Percentiles rank a stretch among this genome's conserved stretches.
phyloP scores from a whole-genome alignment of 495 filamentous ascomycete genomes.

The Penicillium angulare region DNA sequence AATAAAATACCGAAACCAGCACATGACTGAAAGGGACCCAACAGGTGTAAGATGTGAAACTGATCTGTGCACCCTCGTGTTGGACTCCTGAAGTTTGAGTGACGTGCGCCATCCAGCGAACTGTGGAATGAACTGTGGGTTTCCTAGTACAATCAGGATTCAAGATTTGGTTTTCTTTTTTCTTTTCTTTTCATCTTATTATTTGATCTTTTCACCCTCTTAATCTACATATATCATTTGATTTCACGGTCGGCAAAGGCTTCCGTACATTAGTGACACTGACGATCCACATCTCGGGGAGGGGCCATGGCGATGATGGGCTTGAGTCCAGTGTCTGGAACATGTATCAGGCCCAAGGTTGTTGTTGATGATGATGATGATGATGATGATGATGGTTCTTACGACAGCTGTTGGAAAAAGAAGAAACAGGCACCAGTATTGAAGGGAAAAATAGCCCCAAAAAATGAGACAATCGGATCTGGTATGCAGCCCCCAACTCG shows the following conservation, averaged over 20 bases:
- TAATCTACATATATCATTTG: too few species aligned
- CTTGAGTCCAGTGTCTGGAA: neutral
- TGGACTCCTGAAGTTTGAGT: neutral
- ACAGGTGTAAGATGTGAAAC: neutral
- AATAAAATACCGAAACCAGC: too few species aligned
- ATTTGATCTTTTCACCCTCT: too few species aligned
- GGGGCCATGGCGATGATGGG: neutral
- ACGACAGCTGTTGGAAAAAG: neutral
- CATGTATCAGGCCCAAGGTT: neutral
- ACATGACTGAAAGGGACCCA: neutral
- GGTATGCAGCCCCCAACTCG: neutral
- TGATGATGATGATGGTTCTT: too few species aligned
- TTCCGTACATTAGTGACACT: conserved; percentile 15
- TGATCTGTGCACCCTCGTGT: neutral
- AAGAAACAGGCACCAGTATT: neutral
- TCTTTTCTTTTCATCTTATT: neutral
- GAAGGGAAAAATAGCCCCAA: neutral
- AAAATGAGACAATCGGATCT: neutral
- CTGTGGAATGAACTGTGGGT: too few species aligned
- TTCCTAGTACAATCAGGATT: neutral
- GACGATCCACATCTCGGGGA: conserved; percentile 8
- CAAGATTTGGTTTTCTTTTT: neutral
- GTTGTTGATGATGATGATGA: too few species aligned
- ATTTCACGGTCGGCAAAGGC: conserved; percentile 16
- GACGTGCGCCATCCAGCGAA: neutral